Base-by-base conservation (phyloP, 306 rosid species). In the Castanea mollissima region DNA sequence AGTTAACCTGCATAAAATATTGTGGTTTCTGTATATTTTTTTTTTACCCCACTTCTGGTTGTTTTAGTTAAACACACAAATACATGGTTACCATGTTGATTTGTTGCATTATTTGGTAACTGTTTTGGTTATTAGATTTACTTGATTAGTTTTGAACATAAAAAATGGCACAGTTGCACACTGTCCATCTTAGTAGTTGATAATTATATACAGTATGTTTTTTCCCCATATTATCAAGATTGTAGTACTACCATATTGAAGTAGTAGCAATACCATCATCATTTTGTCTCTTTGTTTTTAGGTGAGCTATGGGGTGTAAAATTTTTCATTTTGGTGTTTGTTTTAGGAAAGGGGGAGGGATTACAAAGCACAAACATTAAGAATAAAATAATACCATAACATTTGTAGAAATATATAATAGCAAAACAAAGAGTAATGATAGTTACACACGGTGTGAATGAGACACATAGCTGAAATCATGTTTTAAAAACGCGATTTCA, bases 1-100 rank as follows among this genome's bases (percentile, higher is more conserved):
- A 19, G 31, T 59, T 27, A 75, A 62, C 31, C 1, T 19, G 18
- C 80, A 76, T 29, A 76, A 64, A 76, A 49, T 76, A 44, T 64
- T 55, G 10, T 14, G 70, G 31, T 3, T 64, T 1, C 70, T 8
- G 10, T 10, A 12, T 41, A 1, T 41, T 15, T 5, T 18, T 16
- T 31, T 64, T 64, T 64, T 29, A 27, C 18, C 18, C 11, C 5
- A 12, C 65, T 13, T 3, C 65, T 27, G 4, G 4, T 7, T 21
- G 65, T 59, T 59, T 7, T 59, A 59, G 4, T 59, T 21, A n/a
- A 23, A 59, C 32, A 23, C 32, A 59, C 11, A 23, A 11, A 23
- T 49, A 0, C 54, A 12, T 49, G 1, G 14, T 49, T 49, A 49
- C 54, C 54, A 49, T 49, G 65, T 20, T 20, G 27, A 21, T 11